Conservation (phyloP, 1,139 yeast species). For the Yamadazyma sp. region DNA sequence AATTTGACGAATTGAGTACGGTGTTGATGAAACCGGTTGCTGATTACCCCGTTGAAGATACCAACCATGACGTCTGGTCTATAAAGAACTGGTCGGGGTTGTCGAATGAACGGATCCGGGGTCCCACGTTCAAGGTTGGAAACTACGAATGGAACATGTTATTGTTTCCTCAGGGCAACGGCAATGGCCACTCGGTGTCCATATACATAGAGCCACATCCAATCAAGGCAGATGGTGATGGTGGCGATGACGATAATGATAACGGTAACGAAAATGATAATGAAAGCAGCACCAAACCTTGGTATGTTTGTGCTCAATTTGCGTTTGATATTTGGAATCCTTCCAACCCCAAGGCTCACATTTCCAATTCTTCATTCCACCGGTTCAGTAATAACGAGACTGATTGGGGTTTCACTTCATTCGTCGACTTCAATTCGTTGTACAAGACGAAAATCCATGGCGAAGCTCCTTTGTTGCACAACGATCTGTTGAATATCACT, state of each 20-base stretch:
- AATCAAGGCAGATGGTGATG: conserved; percentile 26
- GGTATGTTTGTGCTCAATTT: conserved; percentile 92
- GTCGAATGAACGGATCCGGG: conserved; percentile 50
- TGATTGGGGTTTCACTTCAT: conserved; percentile 95
- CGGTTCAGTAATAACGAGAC: conserved; percentile 74
- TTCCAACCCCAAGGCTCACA: conserved; percentile 57
- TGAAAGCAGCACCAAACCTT: conserved; percentile 29
- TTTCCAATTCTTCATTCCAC: conserved; percentile 72
- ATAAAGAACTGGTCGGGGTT: conserved; percentile 64
- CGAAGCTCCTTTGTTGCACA: conserved; percentile 43
- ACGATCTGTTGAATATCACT: conserved; percentile 65
- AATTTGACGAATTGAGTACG: conserved; percentile 28
- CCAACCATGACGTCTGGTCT: conserved; percentile 66
- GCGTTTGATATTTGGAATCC: conserved; percentile 87
- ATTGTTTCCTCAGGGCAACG: conserved; percentile 75
- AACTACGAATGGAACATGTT: conserved; percentile 73
- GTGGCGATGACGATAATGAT: conserved; percentile 31
- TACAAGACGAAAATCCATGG: conserved; percentile 6
- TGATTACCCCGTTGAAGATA: conserved; percentile 42
- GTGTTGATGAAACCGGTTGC: conserved; percentile 43
- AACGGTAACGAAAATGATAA: conserved; percentile 13
- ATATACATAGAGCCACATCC: conserved; percentile 67
- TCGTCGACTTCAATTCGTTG: conserved; percentile 49
- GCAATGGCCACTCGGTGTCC: conserved; percentile 49
- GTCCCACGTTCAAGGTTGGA: conserved; percentile 60